Evolutionary conservation across 2,329 filamentous ascomycete genomes (phyloP), one percentile per base, ranked within the genome.

Genomic region (Elsinoe batatas): DNA sequence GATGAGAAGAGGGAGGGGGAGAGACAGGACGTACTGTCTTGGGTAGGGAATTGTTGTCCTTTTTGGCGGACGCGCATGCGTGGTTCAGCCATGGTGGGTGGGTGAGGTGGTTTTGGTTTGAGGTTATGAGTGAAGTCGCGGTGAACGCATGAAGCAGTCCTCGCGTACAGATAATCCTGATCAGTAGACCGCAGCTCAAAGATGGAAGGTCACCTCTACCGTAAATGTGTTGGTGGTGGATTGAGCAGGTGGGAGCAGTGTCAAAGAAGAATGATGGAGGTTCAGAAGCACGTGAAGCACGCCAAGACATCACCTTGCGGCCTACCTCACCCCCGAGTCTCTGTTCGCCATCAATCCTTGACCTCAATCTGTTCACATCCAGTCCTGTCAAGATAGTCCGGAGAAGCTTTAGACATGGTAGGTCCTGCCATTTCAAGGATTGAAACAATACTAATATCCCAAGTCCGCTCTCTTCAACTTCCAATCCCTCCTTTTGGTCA

Each of bases 381-480:
- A 36, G 6, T 37, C n/a, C 12, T 2, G 30, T 36, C 26, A 22
- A 13, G 37, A 18, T 37, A 32, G 2, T 6, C 15, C 22, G 17
- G 10, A 32, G 3, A 12, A 32, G 30, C 30, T 10, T n/a, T 8
- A 51, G 53, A 37, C n/a, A 60, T 60, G 59, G 59, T 60, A 54
- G 33, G 32, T 33, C 30, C 4, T 6, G 13, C 26, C n/a, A 30
- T 8, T 3, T 30, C 15, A 49, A 32, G 43, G 38, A 5, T 30
- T 7, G 17, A n/a, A 42, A 42, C 42, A 40, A 17, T 11, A 32
- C 53, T 58, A 38, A 59, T 15, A 36, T 36, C 20, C 17, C 51
- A 66, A 96, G 93, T 87, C 93, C 58, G 93, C 93, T 56, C 85
- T 98, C 67, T 96, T 98, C 84, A 97, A 97, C 76, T 97, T 98